phyloP scores from a whole-genome alignment of 805 yeast species.

The Groenewaldozyma salmanticensis region DNA sequence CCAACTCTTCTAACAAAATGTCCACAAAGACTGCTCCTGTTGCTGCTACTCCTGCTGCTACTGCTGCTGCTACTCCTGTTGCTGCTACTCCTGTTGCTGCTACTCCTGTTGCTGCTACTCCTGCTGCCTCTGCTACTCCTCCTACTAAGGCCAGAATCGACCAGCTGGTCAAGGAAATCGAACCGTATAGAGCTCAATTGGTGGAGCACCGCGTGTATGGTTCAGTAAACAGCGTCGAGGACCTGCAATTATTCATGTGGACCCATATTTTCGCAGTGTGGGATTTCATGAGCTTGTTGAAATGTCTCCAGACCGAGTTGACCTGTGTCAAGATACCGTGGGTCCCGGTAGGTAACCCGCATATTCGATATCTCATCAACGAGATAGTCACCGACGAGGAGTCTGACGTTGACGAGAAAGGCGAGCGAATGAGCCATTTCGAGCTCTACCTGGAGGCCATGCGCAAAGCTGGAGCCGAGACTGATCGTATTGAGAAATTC shows the following conservation, averaged over 20 bases:
- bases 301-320: constrained; percentile 13
- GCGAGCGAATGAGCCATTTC: constrained; percentile 14
- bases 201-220: constrained; percentile 15
- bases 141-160: constrained; percentile 8
- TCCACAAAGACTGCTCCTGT: neutral
- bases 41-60: neutral
- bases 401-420: constrained; percentile 13
- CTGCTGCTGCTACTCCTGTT: neutral
- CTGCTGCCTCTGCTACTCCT: neutral
- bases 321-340: constrained; percentile 15
- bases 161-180: constrained; percentile 12
- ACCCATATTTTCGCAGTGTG: constrained; percentile 16
- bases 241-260: constrained; percentile 12
- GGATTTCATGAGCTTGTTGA: constrained; percentile 17
- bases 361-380: constrained; percentile 16
- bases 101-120: too few species aligned
- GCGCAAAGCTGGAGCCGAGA: constrained; percentile 14
- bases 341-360: constrained; percentile 16
- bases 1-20: neutral
- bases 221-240: constrained; percentile 13
- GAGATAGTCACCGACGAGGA: constrained; percentile 17
- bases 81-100: neutral
- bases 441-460: constrained; percentile 15
- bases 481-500: constrained; percentile 9
- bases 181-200: constrained; percentile 11